Evolutionary conservation across 2,329 filamentous ascomycete genomes (phyloP).

Genomic region (Phoma sp.): DNA sequence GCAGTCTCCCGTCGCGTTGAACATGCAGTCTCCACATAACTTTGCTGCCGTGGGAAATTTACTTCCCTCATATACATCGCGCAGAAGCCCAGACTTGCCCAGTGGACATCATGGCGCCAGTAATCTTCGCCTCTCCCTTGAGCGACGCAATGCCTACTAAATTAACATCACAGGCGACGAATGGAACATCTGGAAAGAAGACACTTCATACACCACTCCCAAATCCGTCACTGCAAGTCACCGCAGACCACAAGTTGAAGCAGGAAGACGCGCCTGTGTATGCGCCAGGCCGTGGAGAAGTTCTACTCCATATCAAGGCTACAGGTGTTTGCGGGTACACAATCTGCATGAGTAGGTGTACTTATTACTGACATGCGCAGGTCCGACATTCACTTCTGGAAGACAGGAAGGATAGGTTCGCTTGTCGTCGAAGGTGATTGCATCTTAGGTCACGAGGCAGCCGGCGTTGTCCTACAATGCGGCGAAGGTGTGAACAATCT

Average conservation of each 20-base stretch:
- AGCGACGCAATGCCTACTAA: conserved; percentile 10
- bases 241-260: conserved; percentile 66
- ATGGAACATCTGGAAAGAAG: conserved; percentile 17
- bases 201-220: conserved; percentile 36
- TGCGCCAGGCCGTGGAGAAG: conserved; percentile 62
- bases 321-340: conserved; percentile 70
- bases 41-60: neutral
- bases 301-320: conserved; percentile 67
- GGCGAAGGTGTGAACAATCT: conserved; percentile 63
- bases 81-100: neutral
- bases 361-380: conserved; percentile 39
- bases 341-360: neutral
- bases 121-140: conserved; percentile 8
- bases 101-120: conserved; percentile 29
- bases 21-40: neutral
- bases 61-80: neutral
- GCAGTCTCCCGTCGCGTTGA: neutral
- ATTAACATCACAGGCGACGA: conserved; percentile 14
- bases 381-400: conserved; percentile 75
- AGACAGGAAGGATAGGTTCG: conserved; percentile 68
- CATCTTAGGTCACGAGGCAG: conserved; percentile 71
- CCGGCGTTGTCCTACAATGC: conserved; percentile 65
- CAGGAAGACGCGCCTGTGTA: conserved; percentile 64
- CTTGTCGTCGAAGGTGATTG: conserved; percentile 69
- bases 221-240: conserved; percentile 67